These are phyloP conservation scores for Boletus fagicola DNA, from an alignment of 768 basidiomycete genomes.

Conservation along the genomic window DNA sequence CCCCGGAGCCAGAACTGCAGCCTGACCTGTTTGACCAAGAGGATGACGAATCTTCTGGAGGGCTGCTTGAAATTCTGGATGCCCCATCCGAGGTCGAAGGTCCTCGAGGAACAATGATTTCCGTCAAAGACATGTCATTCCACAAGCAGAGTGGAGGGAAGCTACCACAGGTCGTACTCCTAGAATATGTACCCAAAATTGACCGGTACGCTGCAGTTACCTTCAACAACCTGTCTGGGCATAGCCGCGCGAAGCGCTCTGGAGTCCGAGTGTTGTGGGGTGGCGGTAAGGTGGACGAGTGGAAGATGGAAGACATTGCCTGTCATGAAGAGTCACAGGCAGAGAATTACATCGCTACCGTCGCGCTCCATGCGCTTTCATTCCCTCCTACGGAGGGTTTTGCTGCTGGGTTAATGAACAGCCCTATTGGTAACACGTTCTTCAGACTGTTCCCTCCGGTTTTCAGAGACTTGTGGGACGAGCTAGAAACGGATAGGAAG, in stretches of 20 bases:
- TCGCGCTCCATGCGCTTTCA: conserved; percentile 78
- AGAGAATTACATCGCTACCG: conserved; percentile 83
- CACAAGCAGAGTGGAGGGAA: conserved; percentile 84
- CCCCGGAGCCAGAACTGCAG: background rate
- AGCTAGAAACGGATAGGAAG: conserved; percentile 69
- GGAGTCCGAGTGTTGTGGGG: conserved; percentile 74
- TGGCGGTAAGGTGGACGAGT: conserved; percentile 56
- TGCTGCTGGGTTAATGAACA: conserved; percentile 45
- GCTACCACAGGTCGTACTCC: conserved; percentile 72
- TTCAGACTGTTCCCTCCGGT: conserved; percentile 77
- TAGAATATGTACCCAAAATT: conserved; percentile 61
- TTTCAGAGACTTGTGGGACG: conserved; percentile 91
- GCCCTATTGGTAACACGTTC: conserved; percentile 55
- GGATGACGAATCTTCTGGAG: conserved; percentile 48
- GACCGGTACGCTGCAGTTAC: conserved; percentile 76
- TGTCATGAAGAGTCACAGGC: conserved; percentile 79
- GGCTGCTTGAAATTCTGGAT: conserved; percentile 76
- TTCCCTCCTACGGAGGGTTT: conserved; percentile 67
- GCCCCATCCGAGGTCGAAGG: conserved; percentile 57
- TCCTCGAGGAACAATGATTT: conserved; percentile 50
- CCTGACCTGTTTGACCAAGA: conserved; percentile 56
- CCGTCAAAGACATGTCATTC: conserved; percentile 68
- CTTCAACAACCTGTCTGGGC: conserved; percentile 62
- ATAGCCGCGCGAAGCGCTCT: conserved; percentile 74
- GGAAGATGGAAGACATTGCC: conserved; percentile 82